phyloP scores from a whole-genome alignment of 202 grass and related monocot species.

The Digitaria exilis region DNA sequence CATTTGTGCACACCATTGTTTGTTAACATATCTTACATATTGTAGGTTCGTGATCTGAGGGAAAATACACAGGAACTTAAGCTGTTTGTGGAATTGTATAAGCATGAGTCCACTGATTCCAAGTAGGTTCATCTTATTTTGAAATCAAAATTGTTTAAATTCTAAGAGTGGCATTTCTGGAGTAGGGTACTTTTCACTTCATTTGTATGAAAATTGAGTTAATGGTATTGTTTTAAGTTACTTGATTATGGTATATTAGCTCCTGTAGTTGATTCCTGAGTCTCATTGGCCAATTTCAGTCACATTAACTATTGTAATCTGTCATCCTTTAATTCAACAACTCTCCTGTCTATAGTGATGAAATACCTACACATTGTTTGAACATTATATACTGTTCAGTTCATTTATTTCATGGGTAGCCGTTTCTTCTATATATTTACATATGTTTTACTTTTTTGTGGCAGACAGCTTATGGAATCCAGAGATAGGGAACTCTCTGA shows the following conservation, averaged over 20 bases:
- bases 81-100: conserved; percentile 79
- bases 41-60: conserved; percentile 59
- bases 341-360: not conserved
- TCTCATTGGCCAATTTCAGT: not conserved
- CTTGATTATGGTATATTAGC: not conserved
- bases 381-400: not conserved
- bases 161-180: not conserved
- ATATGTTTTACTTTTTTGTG: conserved; percentile 27
- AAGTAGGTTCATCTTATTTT: conserved; percentile 53
- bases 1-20: not conserved
- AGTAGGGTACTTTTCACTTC: not conserved
- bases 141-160: not conserved
- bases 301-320: not conserved
- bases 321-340: not conserved
- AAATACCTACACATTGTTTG: not conserved
- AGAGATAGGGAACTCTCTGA: conserved; percentile 63
- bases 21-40: conserved; percentile 28
- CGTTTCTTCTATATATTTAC: conserved; percentile 16
- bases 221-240: not conserved
- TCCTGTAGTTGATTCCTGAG: not conserved
- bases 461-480: conserved; percentile 72
- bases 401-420: conserved; percentile 7
- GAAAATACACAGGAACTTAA: conserved; percentile 62
- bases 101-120: conserved; percentile 67
- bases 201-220: not conserved